These are phyloP conservation scores for Excoecaria agallocha DNA, from an alignment of 345 rosid species.

Conservation along the genomic window DNA sequence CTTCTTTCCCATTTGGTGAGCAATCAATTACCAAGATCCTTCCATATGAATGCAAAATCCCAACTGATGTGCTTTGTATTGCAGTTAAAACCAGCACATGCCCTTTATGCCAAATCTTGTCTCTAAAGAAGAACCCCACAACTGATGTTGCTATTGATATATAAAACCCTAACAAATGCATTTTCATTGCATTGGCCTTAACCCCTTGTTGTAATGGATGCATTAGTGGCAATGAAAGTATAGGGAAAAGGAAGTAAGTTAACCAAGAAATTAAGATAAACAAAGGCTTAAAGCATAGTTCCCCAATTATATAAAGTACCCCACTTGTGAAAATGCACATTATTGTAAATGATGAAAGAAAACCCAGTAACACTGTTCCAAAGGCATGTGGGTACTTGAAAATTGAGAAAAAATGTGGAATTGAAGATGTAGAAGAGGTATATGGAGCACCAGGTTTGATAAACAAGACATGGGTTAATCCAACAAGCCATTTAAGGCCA, in stretches of 20 bases:
- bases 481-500: slow-evolving; percentile 54
- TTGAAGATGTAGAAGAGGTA: slow-evolving; percentile 6
- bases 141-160: slow-evolving; percentile 43
- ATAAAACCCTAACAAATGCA: slow-evolving; percentile 51
- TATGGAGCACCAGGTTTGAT: slow-evolving; percentile 22
- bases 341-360: slow-evolving; percentile 50
- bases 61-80: slow-evolving; percentile 51
- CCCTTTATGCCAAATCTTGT: slow-evolving; percentile 35
- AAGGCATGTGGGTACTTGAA: slow-evolving; percentile 45
- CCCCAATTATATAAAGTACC: slow-evolving; percentile 40
- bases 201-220: slow-evolving; percentile 43
- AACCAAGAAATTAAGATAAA: slow-evolving; percentile 44
- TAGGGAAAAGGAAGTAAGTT: slow-evolving; percentile 49
- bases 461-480: slow-evolving; percentile 29
- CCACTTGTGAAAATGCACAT: slow-evolving; percentile 58
- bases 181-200: slow-evolving; percentile 42
- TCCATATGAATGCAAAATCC: slow-evolving; percentile 48
- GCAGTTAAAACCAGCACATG: slow-evolving; percentile 43
- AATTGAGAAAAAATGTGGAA: slow-evolving; percentile 35
- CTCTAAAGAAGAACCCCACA: slow-evolving; percentile 40
- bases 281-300: slow-evolving; percentile 43
- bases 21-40: slow-evolving; percentile 48
- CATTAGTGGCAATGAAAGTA: slow-evolving; percentile 41
- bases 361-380: slow-evolving; percentile 37
- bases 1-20: slow-evolving; percentile 51